Evolutionary conservation across 2,329 filamentous ascomycete genomes (phyloP), one percentile per base, ranked within the genome.

Genomic region (Alternaria gansuensis): DNA sequence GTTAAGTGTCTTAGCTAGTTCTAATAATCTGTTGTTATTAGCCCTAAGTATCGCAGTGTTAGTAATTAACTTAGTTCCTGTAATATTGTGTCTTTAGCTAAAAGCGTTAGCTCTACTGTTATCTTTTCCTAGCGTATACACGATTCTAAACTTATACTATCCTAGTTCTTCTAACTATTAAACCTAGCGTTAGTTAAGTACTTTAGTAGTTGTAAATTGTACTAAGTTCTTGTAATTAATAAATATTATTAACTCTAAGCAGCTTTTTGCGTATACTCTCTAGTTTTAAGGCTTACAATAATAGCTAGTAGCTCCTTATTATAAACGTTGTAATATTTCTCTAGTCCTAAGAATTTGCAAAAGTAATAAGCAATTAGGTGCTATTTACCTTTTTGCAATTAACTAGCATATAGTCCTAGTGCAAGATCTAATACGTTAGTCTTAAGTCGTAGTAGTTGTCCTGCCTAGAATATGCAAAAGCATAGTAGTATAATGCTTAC

Each of bases 271-370:
- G 11, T 59, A 28, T 11, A 26, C 23, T 45, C 56, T 28, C 68
- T 60, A 77, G 44, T 71, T 51, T 74, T 39, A 13, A 77, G 61
- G 17, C 31, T 37, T 9, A 39, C 21, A 3, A 79, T 53, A 43
- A 79, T 74, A 6, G 73, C 72, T 6, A 78, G 37, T 1, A 79
- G 63, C 64, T 77, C 72, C 52, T 78, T 76, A 45, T 79, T 57
- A 43, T 78, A 64, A 10, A 76, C 74, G 10, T 73, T 40, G 54
- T 78, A 78, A 52, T 76, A 77, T 4, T 48, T 56, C 54, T 77
- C 53, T 2, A 59, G 57, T 17, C 29, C 39, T 14, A 17, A 53
- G 8, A 71, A 53, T 34, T 74, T 75, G 36, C 46, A 55, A 14
- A 54, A 72, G 31, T 54, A 68, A 54, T 61, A 76, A 2, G 64